A percentile compares a stretch with the other conserved stretches of the same genome.
Evolutionary conservation across 1,284 basidiomycete genomes (phyloP).

Genomic region (Amylostereum chailletii): DNA sequence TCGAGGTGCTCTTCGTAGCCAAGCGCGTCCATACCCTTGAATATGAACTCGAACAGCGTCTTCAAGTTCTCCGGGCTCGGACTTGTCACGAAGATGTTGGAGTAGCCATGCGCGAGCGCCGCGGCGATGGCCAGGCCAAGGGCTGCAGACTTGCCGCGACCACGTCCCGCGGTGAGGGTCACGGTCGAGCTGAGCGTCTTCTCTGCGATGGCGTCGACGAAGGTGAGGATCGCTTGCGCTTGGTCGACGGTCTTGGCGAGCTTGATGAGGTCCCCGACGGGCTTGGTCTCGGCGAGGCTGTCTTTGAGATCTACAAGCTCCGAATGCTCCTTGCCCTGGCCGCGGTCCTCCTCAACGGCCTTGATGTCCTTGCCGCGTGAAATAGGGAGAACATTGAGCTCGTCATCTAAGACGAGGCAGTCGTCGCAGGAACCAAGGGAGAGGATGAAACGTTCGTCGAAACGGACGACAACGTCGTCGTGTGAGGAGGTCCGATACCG

Average conservation of each 20-base stretch:
- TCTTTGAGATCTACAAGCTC: slow-evolving; percentile 83
- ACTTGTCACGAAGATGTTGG: slow-evolving; percentile 97
- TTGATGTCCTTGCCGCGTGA: slow-evolving; percentile 93
- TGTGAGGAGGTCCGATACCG: slow-evolving; percentile 90
- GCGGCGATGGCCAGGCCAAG: slow-evolving; percentile 91
- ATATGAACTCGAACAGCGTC: slow-evolving; percentile 97
- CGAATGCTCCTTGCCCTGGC: slow-evolving; percentile 46
- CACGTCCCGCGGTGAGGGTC: slow-evolving; percentile 89
- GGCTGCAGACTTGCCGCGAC: slow-evolving; percentile 95
- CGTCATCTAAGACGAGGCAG: slow-evolving; percentile 94
- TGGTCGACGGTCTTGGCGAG: slow-evolving; percentile 63
- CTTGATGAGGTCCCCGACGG: slow-evolving; percentile 84
- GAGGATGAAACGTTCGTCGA: slow-evolving; percentile 98
- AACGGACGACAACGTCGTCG: slow-evolving; percentile 85
- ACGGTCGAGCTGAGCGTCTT: slow-evolving; percentile 94
- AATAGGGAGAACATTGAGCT: slow-evolving; percentile 95
- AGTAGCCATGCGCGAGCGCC: slow-evolving; percentile 91
- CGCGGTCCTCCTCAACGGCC: slow-evolving; percentile 51
- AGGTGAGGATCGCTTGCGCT: slow-evolving; percentile 85
- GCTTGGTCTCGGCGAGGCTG: slow-evolving; percentile 76
- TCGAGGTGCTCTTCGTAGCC: slow-evolving; percentile 98
- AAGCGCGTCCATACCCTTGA: slow-evolving; percentile 92
- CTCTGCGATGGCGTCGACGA: slow-evolving; percentile 86
- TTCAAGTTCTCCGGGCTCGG: slow-evolving; percentile 97
- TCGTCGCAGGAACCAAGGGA: slow-evolving; percentile 87